A percentile compares a stretch with the other conserved stretches of the same genome.
phyloP scores from a whole-genome alignment of 495 filamentous ascomycete species.

The Lophiotrema nucula region DNA sequence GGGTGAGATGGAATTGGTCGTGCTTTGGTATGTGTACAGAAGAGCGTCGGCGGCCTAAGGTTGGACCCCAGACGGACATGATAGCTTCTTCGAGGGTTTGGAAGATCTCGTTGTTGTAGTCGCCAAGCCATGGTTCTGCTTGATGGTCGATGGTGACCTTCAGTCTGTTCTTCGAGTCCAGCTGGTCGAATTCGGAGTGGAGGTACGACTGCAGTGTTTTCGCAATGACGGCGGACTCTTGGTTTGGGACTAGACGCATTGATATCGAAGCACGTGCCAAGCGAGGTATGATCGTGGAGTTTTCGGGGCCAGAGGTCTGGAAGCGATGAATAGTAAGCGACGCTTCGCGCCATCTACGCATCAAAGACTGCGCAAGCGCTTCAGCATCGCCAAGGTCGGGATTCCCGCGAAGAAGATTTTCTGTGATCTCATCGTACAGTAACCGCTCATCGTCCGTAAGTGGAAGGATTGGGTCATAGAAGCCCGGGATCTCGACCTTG shows the following conservation, averaged over 20 bases:
- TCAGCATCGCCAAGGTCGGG: conserved; percentile 66
- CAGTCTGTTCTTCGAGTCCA: conserved; percentile 77
- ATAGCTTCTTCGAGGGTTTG: conserved; percentile 83
- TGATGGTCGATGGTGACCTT: conserved; percentile 83
- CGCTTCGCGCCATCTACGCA: conserved; percentile 94
- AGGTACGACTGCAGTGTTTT: conserved; percentile 64
- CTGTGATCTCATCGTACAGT: conserved; percentile 80
- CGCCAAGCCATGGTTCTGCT: conserved; percentile 94
- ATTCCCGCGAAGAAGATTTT: conserved; percentile 68
- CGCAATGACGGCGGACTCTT: conserved; percentile 74
- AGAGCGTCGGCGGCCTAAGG: conserved; percentile 27
- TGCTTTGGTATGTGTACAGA: conserved; percentile 12
- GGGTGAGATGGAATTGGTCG: conserved; percentile 34
- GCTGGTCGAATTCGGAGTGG: conserved; percentile 63
- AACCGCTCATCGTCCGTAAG: conserved; percentile 72
- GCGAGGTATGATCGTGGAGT: conserved; percentile 83
- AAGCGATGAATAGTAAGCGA: conserved; percentile 91
- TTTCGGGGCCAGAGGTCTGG: conserved; percentile 77
- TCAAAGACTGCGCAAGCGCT: conserved; percentile 71
- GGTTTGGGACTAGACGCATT: conserved; percentile 88
- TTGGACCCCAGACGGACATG: conserved; percentile 72
- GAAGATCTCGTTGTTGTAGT: conserved; percentile 87
- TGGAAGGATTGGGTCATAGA: conserved; percentile 78
- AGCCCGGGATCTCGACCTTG: conserved; percentile 65
- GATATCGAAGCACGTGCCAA: conserved; percentile 83